Conservation (phyloP, 805 yeast genomes). For the Teunomyces barrocoloradensis region DNA sequence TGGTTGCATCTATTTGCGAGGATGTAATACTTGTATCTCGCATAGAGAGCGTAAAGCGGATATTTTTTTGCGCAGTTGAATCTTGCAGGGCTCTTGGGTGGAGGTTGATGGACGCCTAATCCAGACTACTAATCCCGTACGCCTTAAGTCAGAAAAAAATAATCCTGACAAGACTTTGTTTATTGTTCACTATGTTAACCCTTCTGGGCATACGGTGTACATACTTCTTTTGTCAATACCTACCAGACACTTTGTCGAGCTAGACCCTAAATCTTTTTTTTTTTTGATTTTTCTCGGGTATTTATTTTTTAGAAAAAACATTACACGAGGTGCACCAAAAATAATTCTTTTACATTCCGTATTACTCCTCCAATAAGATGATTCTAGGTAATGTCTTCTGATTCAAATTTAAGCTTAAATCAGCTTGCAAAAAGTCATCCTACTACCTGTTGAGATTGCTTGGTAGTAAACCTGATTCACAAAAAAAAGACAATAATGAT, state of each 20-base stretch:
- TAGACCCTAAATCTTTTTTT: neutral
- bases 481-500: too few relatives aligned
- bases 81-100: neutral
- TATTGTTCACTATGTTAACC: neutral
- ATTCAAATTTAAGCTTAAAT: too few relatives aligned
- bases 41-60: too few relatives aligned
- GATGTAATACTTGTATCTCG: neutral
- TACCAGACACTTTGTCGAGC: too few relatives aligned
- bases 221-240: too few relatives aligned
- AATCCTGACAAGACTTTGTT: neutral
- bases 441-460: too few relatives aligned
- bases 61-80: neutral
- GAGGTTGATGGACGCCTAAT: neutral
- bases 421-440: too few relatives aligned
- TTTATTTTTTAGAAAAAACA: neutral
- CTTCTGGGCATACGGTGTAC: too few relatives aligned
- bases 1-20: neutral
- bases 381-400: too few relatives aligned
- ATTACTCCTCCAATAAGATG: too few relatives aligned
- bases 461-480: too few relatives aligned
- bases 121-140: neutral
- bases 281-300: neutral
- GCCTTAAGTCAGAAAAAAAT: neutral
- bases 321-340: neutral
- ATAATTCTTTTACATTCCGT: neutral